Evolutionary conservation across 1,139 yeast species (phyloP).

Genomic region (Yamadazyma diospyri): DNA sequence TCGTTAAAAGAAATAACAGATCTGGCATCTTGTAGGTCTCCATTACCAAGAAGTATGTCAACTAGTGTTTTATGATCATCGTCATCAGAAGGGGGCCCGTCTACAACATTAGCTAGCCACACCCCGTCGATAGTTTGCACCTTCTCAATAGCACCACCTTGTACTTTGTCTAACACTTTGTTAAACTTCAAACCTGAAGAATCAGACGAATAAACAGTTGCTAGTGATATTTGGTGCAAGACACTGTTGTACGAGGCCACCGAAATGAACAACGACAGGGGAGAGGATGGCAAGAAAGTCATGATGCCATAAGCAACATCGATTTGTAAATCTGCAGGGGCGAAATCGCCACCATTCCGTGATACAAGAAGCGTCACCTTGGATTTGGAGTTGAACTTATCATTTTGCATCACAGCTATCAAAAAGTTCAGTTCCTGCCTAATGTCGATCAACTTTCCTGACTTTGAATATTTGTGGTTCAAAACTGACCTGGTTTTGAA

Average conservation of each 20-base stretch:
- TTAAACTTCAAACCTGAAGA: slow-evolving; percentile 59
- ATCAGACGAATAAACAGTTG: slow-evolving; percentile 55
- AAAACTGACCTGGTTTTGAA: slow-evolving; percentile 35
- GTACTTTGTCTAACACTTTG: slow-evolving; percentile 42
- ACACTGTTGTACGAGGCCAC: slow-evolving; percentile 26
- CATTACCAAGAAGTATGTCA: slow-evolving; percentile 29
- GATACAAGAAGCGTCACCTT: slow-evolving; percentile 52
- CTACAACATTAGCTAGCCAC: slow-evolving; percentile 53
- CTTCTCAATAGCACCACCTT: slow-evolving; percentile 44
- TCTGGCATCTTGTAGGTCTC: slow-evolving; percentile 15
- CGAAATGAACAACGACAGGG: slow-evolving; percentile 52
- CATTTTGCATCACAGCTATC: slow-evolving; percentile 49
- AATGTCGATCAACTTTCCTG: slow-evolving; percentile 45
- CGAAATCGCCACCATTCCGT: slow-evolving; percentile 52
- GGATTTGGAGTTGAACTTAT: slow-evolving; percentile 41
- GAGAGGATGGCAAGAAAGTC: slow-evolving; percentile 53
- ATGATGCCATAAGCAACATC: slow-evolving; percentile 44
- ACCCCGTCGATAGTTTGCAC: slow-evolving; percentile 68
- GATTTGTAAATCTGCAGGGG: slow-evolving; percentile 48
- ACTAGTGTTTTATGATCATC: slow-evolving; percentile 20
- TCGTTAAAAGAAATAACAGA: slow-evolving; percentile 55
- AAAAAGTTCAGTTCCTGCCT: slow-evolving; percentile 50
- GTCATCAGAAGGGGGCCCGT: slow-evolving; percentile 13
- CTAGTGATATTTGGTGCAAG: slow-evolving; percentile 20
- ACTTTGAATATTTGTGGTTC: slow-evolving; percentile 22